These are phyloP conservation scores for Penicillium daleae DNA, from an alignment of 495 filamentous ascomycete genomes.

Conservation along the genomic window DNA sequence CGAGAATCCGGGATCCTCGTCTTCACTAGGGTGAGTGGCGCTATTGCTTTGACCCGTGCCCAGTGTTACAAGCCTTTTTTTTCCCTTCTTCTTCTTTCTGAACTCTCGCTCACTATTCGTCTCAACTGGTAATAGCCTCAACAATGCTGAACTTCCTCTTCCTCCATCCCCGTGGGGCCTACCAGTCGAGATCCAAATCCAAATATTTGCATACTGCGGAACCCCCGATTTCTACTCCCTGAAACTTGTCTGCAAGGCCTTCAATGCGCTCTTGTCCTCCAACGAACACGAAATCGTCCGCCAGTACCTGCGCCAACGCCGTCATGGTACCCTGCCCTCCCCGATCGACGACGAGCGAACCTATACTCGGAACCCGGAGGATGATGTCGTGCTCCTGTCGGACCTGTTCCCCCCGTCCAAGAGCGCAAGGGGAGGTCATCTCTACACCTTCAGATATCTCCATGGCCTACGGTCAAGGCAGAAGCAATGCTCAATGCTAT, in stretches of 20 bases:
- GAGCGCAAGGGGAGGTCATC: slow-evolving; percentile 48
- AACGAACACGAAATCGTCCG: slow-evolving; percentile 49
- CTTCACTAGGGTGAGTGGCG: slow-evolving; percentile 24
- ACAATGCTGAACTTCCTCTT: slow-evolving; percentile 17
- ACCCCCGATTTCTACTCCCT: slow-evolving; percentile 41
- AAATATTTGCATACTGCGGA: slow-evolving; percentile 49
- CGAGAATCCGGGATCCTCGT: slow-evolving; percentile 24
- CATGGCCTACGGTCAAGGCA: slow-evolving; percentile 43
- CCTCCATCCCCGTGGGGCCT: slow-evolving; percentile 45
- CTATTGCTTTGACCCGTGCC: not conserved
- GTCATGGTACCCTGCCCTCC: slow-evolving; percentile 52
- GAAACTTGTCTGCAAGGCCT: slow-evolving; percentile 47
- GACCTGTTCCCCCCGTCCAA: slow-evolving; percentile 50
- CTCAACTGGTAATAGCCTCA: slow-evolving; percentile 12
- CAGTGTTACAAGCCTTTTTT: not conserved
- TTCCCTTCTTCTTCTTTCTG: not conserved
- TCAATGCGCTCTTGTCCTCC: slow-evolving; percentile 38
- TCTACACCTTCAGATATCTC: slow-evolving; percentile 51
- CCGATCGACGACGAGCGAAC: slow-evolving; percentile 42
- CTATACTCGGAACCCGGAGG: slow-evolving; percentile 49
- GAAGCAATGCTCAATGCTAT: slow-evolving; percentile 44
- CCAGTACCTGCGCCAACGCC: slow-evolving; percentile 48
- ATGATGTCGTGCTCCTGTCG: slow-evolving; percentile 51
- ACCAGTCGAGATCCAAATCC: slow-evolving; percentile 50
- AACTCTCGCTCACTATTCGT: not conserved